phyloP scores from a whole-genome alignment of 805 yeast species.

The Starmerella ratchasimensis region DNA sequence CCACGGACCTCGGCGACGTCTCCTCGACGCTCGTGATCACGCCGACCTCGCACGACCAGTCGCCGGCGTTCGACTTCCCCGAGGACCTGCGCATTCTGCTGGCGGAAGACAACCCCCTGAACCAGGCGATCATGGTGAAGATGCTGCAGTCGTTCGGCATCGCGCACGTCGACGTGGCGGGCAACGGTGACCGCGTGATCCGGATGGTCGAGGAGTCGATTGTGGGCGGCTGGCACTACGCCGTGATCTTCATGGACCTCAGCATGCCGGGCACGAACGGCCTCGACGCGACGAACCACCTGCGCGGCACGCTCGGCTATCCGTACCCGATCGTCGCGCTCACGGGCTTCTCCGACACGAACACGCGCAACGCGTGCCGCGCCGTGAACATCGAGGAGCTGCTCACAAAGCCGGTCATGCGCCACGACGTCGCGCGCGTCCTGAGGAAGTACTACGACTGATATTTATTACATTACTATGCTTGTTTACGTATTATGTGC shows the following conservation, averaged over 20 bases:
- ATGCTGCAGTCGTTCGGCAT: constrained; percentile 77
- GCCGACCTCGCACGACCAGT: background rate
- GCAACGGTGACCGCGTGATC: constrained; percentile 81
- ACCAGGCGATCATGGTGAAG: constrained; percentile 79
- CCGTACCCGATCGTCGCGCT: constrained; percentile 73
- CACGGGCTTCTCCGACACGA: constrained; percentile 86
- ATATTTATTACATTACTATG: background rate
- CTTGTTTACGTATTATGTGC: background rate
- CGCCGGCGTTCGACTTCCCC: background rate
- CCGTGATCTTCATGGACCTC: constrained; percentile 25
- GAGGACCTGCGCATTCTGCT: constrained; percentile 40
- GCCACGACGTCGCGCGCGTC: constrained; percentile 8
- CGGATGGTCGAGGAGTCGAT: constrained; percentile 43
- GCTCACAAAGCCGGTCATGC: constrained; percentile 70
- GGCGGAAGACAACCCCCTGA: constrained; percentile 81
- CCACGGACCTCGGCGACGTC: background rate
- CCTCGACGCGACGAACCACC: constrained; percentile 30
- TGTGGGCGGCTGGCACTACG: constrained; percentile 27
- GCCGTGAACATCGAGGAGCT: constrained; percentile 82
- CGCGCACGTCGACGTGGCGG: constrained; percentile 54
- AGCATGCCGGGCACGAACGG: constrained; percentile 25
- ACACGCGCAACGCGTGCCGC: constrained; percentile 66
- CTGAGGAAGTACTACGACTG: constrained; percentile 6
- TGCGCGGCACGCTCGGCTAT: constrained; percentile 52
- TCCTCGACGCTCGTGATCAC: background rate